phyloP scores from a whole-genome alignment of 164 flowering plant genomes.

The Stephania cephalantha region DNA sequence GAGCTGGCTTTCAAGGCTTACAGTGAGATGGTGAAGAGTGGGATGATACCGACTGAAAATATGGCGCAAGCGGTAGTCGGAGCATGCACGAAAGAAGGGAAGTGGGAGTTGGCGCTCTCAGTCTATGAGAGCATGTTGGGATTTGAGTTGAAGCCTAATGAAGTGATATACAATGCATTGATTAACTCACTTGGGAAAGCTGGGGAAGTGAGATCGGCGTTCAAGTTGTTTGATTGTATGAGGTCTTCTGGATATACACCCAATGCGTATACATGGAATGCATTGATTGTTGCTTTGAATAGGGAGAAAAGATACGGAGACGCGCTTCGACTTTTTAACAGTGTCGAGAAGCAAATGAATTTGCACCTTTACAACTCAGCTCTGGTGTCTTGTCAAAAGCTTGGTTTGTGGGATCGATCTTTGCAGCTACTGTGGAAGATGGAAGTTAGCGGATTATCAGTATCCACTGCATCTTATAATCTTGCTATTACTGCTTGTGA shows the following conservation, averaged over 20 bases:
- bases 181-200: slow-evolving; percentile 82
- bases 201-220: slow-evolving; percentile 53
- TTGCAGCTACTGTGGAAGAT: slow-evolving; percentile 80
- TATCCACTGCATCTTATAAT: slow-evolving; percentile 60
- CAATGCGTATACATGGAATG: slow-evolving; percentile 80
- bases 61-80: slow-evolving; percentile 63
- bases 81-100: slow-evolving; percentile 70
- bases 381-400: slow-evolving; percentile 70
- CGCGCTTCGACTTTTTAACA: slow-evolving; percentile 62
- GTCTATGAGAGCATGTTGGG: slow-evolving; percentile 55
- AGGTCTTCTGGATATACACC: slow-evolving; percentile 49
- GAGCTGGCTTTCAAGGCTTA: slow-evolving; percentile 82
- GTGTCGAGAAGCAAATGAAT: slow-evolving; percentile 31
- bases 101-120: slow-evolving; percentile 54
- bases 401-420: slow-evolving; percentile 70
- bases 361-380: slow-evolving; percentile 55
- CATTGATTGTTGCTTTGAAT: slow-evolving; percentile 62
- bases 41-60: slow-evolving; percentile 45
- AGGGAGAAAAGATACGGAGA: slow-evolving; percentile 45
- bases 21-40: slow-evolving; percentile 56
- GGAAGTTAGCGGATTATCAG: slow-evolving; percentile 52
- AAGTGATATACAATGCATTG: slow-evolving; percentile 58
- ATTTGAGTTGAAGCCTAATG: slow-evolving; percentile 46
- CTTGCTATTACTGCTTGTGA: slow-evolving; percentile 78
- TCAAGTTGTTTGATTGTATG: slow-evolving; percentile 43